Conservation (phyloP, 768 basidiomycete genomes). For the Termitomyces sp. region DNA sequence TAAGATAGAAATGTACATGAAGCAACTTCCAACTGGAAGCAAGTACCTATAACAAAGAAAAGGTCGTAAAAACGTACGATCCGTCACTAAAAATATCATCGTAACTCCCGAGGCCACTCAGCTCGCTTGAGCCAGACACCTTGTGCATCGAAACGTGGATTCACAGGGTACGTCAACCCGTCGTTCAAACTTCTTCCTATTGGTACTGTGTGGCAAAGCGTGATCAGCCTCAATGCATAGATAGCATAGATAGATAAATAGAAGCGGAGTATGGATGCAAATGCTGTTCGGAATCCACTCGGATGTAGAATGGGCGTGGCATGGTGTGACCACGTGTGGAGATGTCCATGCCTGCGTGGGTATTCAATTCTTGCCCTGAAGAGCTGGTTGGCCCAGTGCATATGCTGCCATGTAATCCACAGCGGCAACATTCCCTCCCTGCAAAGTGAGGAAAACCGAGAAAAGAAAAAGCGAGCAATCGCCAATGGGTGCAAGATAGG, state of each 20-base stretch:
- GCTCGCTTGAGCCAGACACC: constrained; percentile 61
- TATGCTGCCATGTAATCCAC: neutral
- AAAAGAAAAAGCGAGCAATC: neutral
- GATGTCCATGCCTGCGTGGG: neutral
- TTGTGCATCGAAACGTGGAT: constrained; percentile 67
- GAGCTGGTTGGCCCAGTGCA: neutral
- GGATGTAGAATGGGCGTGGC: constrained; percentile 3
- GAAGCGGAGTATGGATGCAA: neutral
- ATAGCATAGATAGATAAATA: constrained; percentile 5
- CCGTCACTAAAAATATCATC: constrained; percentile 20
- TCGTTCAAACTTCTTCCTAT: constrained; percentile 43
- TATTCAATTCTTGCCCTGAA: neutral
- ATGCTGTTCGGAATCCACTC: constrained; percentile 11
- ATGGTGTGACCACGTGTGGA: neutral
- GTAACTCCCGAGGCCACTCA: constrained; percentile 68
- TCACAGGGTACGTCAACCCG: constrained; percentile 59
- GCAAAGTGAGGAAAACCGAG: neutral
- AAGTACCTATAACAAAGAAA: neutral
- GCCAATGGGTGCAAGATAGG: neutral
- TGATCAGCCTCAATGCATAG: constrained; percentile 17
- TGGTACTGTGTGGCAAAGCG: constrained; percentile 42
- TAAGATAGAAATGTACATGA: neutral
- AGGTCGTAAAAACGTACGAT: neutral
- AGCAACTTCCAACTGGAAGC: neutral
- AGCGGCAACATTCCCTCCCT: neutral